These are phyloP conservation scores for Amanita pseudoporphyria DNA, from an alignment of 768 basidiomycete genomes.

Conservation along the genomic window DNA sequence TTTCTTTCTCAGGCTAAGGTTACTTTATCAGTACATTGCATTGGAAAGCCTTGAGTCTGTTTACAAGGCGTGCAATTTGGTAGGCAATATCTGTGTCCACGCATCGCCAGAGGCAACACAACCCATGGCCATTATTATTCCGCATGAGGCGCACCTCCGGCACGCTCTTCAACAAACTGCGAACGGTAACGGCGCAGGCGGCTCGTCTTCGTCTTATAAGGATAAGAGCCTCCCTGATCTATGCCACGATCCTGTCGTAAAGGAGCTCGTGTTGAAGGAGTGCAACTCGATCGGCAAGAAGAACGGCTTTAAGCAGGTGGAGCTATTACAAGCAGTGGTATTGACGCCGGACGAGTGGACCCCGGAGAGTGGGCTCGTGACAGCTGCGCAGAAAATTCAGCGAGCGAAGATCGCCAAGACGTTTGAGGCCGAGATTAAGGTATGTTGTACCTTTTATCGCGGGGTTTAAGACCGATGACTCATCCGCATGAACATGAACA, in stretches of 20 bases:
- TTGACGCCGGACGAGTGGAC: slow-evolving; percentile 87
- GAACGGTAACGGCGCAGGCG: background rate
- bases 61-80: slow-evolving; percentile 77
- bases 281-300: slow-evolving; percentile 78
- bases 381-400: slow-evolving; percentile 36
- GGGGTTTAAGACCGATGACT: background rate
- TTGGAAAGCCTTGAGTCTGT: slow-evolving; percentile 81
- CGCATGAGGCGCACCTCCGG: slow-evolving; percentile 72
- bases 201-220: slow-evolving; percentile 4
- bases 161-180: slow-evolving; percentile 27
- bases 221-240: slow-evolving; percentile 38
- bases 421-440: slow-evolving; percentile 24
- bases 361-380: slow-evolving; percentile 80
- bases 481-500: slow-evolving; percentile 4
- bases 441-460: background rate
- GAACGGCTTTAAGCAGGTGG: slow-evolving; percentile 73
- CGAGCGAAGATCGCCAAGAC: slow-evolving; percentile 24
- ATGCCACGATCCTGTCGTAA: slow-evolving; percentile 46
- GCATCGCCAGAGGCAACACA: slow-evolving; percentile 68
- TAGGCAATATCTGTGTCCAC: slow-evolving; percentile 77
- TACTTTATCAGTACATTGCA: slow-evolving; percentile 66
- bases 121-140: slow-evolving; percentile 81
- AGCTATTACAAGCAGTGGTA: slow-evolving; percentile 68
- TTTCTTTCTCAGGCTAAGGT: background rate
- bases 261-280: slow-evolving; percentile 59